Base-by-base conservation (phyloP, 257 asterid genomes). In the Apocynum venetum region DNA sequence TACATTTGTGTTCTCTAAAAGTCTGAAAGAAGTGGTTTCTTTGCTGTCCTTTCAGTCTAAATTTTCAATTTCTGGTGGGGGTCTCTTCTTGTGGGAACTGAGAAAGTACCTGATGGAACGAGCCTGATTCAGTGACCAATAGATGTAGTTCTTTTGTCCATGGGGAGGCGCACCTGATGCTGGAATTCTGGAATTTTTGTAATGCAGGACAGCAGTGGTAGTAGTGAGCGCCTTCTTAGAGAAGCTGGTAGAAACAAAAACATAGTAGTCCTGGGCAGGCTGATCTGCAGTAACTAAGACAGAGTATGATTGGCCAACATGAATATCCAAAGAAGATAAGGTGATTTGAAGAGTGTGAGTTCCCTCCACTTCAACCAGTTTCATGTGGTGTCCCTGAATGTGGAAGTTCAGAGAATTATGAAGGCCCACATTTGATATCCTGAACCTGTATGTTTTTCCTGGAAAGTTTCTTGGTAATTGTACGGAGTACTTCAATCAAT, bases 281-380 rank as follows among this genome's bases (percentile, higher is more conserved):
- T 84, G 91, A 68, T 92, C 80, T 7, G 96, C 90, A 11, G 94
- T 90, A 78, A 90, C 85, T 0, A 92, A 81, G 55, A 90, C 90
- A 2, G 97, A 88, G 82, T 83, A 85, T 80, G 93, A 89, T 73
- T 92, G 97, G 51, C 96, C 96, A 4, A 86, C 94, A 61, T 92
- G 97, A 53, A 92, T 84, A 47, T 92, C 94, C 53, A 90, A 88
- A 72, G 91, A 85, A 71, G 31, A 25, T 25, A 25, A 25, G 31
- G 31, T 25, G 87, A 63, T 88, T 76, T 92, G 92, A 36, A 90
- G 35, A 0, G 93, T 88, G 88, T 92, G 97, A 0, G 97, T 84
- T 36, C 96, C 97, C 59, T 90, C 97, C 1, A 89, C 94, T 75
- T 92, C 97, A 14, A 92, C 88, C 35, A 92, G 81, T 84, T 80